A percentile compares a stretch with the other conserved stretches of the same genome.
These are phyloP conservation scores for Discostella stelligera DNA, from an alignment of 352 stramenopile genomes.

Conservation along the genomic window DNA sequence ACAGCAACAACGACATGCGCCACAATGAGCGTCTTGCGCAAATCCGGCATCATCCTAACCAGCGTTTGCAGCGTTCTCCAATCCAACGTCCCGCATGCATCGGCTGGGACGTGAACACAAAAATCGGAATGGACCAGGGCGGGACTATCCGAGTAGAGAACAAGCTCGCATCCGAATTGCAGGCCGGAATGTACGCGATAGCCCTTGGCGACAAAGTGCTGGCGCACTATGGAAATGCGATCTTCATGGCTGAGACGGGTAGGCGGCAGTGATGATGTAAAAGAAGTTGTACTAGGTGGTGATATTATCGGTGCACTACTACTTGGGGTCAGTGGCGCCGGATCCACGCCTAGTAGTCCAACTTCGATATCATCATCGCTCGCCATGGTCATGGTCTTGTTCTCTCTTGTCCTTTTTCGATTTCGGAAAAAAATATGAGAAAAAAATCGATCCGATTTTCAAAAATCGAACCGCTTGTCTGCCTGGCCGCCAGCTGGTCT, in stretches of 20 bases:
- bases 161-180: constrained; percentile 79
- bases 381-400: background rate
- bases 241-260: constrained; percentile 18
- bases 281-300: no score
- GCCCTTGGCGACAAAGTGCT: constrained; percentile 66
- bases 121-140: constrained; percentile 79
- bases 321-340: background rate
- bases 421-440: no score
- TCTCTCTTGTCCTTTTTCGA: no score
- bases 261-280: background rate
- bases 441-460: no score
- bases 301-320: background rate
- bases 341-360: background rate
- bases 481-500: no score
- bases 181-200: constrained; percentile 80
- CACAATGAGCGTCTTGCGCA: constrained; percentile 79
- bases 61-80: constrained; percentile 78
- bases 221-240: constrained; percentile 54
- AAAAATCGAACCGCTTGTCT: no score
- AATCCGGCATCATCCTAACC: constrained; percentile 71
- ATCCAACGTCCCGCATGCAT: constrained; percentile 57
- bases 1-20: constrained; percentile 16
- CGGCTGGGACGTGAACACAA: constrained; percentile 67
- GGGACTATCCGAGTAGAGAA: constrained; percentile 79
- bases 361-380: no score